A percentile compares a stretch with the other conserved stretches of the same genome.
These are phyloP conservation scores for Aspergillus bombycis DNA, from an alignment of 2,329 filamentous ascomycete genomes.

Conservation along the genomic window DNA sequence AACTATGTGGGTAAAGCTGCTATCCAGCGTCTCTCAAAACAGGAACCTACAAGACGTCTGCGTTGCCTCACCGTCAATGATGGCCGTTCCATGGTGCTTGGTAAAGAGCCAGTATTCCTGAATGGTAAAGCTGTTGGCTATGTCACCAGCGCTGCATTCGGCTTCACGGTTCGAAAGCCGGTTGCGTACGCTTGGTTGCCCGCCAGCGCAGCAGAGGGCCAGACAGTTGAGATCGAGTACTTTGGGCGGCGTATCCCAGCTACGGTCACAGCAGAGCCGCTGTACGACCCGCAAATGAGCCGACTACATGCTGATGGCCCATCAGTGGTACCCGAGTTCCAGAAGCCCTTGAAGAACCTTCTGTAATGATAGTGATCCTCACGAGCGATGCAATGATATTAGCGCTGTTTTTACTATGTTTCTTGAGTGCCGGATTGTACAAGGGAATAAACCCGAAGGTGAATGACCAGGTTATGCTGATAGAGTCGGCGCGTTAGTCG, in stretches of 20 bases:
- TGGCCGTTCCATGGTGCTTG: conserved; percentile 59
- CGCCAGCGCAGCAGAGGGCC: conserved; percentile 49
- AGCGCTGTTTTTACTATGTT: background rate
- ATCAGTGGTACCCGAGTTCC: conserved; percentile 9
- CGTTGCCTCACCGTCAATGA: conserved; percentile 61
- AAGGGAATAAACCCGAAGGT: background rate
- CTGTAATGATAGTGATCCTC: conserved; percentile 5
- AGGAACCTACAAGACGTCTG: conserved; percentile 39
- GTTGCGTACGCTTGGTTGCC: conserved; percentile 64
- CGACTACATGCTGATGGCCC: conserved; percentile 33
- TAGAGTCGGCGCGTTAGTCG: background rate
- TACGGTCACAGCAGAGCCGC: conserved; percentile 56
- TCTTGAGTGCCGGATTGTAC: background rate
- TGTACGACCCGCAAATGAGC: conserved; percentile 50
- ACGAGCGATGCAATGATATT: background rate
- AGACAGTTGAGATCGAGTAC: conserved; percentile 63
- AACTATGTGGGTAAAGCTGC: conserved; percentile 58
- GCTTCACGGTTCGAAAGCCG: conserved; percentile 61
- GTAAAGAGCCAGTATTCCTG: conserved; percentile 64
- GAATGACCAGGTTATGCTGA: background rate
- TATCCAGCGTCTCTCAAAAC: conserved; percentile 46
- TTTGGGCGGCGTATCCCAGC: conserved; percentile 60
- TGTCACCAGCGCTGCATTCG: conserved; percentile 64
- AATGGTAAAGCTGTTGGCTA: conserved; percentile 56
- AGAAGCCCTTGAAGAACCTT: conserved; percentile 17